phyloP scores from a whole-genome alignment of 139 green algal species.

The Protoeuglena noctilucae region DNA sequence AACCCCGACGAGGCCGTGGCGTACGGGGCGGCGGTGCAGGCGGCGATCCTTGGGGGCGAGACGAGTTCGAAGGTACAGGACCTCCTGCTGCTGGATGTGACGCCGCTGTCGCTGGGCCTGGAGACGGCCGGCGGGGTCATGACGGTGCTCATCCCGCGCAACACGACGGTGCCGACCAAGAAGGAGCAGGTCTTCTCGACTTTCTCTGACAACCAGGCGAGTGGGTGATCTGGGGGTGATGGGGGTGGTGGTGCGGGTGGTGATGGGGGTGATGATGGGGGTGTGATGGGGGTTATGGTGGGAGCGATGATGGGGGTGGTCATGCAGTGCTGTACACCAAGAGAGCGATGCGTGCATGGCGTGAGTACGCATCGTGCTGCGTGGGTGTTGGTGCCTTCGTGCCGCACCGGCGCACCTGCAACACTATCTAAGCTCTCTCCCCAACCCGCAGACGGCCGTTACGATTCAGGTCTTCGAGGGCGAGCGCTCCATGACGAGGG shows the following conservation, averaged over 20 bases:
- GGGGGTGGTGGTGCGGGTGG: too few relatives aligned
- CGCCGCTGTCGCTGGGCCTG: constrained; percentile 78
- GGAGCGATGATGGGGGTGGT: too few relatives aligned
- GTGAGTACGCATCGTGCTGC: too few relatives aligned
- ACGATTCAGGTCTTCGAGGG: constrained; percentile 79
- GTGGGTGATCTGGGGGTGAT: too few relatives aligned
- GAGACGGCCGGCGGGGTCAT: constrained; percentile 84
- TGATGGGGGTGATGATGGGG: too few relatives aligned
- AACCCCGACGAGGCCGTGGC: constrained; percentile 51
- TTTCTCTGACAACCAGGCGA: constrained; percentile 92
- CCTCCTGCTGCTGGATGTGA: constrained; percentile 75
- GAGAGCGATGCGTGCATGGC: too few relatives aligned
- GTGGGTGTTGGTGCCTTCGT: too few relatives aligned
- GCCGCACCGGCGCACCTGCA: too few relatives aligned
- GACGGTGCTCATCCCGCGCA: constrained; percentile 84
- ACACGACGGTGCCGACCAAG: constrained; percentile 90
- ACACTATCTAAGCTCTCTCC: too few relatives aligned
- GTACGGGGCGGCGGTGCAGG: constrained; percentile 42
- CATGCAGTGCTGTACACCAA: too few relatives aligned
- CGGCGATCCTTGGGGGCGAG: constrained; percentile 39
- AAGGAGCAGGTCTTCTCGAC: constrained; percentile 98
- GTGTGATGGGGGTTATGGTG: too few relatives aligned
- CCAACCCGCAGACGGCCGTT: too few relatives aligned
- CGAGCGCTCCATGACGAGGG: constrained; percentile 82
- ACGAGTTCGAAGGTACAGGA: background rate